Evolutionary conservation across 768 basidiomycete genomes (phyloP).

Genomic region (Inosperma sp.): DNA sequence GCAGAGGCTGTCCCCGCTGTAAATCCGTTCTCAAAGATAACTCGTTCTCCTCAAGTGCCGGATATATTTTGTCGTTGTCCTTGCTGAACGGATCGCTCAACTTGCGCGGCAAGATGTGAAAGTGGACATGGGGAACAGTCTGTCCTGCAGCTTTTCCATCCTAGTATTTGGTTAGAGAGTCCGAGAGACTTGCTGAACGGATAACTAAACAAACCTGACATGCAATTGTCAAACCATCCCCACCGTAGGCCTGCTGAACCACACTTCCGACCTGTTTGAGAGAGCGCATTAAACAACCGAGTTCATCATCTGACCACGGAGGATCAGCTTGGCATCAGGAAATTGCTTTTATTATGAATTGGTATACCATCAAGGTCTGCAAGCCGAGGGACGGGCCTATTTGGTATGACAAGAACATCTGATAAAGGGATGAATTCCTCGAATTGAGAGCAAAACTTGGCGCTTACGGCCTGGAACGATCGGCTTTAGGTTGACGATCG

Average conservation of each 20-base stretch:
- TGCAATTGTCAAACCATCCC: slow-evolving; percentile 80
- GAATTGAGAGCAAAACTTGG: background rate
- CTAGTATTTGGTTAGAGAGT: slow-evolving; percentile 33
- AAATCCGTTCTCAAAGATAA: slow-evolving; percentile 42
- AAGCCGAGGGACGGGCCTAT: slow-evolving; percentile 51
- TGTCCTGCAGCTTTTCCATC: slow-evolving; percentile 84
- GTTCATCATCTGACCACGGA: slow-evolving; percentile 46
- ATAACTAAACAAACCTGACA: slow-evolving; percentile 60
- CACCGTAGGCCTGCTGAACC: slow-evolving; percentile 77
- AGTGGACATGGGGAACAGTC: slow-evolving; percentile 89
- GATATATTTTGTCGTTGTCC: slow-evolving; percentile 73
- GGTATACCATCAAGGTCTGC: slow-evolving; percentile 47
- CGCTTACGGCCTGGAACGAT: slow-evolving; percentile 87
- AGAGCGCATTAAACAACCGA: slow-evolving; percentile 74
- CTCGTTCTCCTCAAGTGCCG: slow-evolving; percentile 67
- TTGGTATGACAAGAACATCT: slow-evolving; percentile 65
- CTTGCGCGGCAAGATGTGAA: slow-evolving; percentile 86
- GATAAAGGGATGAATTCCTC: slow-evolving; percentile 6
- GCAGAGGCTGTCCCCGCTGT: slow-evolving; percentile 31
- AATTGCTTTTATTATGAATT: background rate
- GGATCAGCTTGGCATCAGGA: background rate
- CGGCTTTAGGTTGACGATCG: slow-evolving; percentile 93
- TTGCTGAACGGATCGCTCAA: slow-evolving; percentile 60
- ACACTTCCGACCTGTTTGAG: slow-evolving; percentile 76
- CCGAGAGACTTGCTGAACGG: background rate